A percentile compares a stretch with the other conserved stretches of the same genome.
Evolutionary conservation across 345 rosid genomes (phyloP).

Genomic region (Nasturtium officinale): DNA sequence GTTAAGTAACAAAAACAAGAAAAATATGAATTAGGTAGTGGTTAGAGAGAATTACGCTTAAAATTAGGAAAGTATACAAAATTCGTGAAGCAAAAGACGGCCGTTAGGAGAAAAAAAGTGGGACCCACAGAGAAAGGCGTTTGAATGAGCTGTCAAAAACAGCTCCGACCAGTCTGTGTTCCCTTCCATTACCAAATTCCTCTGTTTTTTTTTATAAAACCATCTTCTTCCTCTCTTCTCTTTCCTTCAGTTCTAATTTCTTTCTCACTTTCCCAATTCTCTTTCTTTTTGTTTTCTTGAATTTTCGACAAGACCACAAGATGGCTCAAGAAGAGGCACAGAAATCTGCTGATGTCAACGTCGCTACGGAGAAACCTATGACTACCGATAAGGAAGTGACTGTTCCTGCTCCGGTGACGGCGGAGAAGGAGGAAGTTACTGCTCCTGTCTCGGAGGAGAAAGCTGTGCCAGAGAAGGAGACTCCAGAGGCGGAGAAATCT

Average conservation of each 20-base stretch:
- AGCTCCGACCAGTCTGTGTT: conserved; percentile 47
- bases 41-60: too few relatives aligned
- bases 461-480: conserved; percentile 41
- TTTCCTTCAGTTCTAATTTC: neutral
- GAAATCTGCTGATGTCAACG: conserved; percentile 42
- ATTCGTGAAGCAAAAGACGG: conserved; percentile 36
- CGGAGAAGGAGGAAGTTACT: neutral
- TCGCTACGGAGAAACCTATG: conserved; percentile 31
- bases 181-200: conserved; percentile 2
- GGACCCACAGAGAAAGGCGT: conserved; percentile 38
- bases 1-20: neutral
- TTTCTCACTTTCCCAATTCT: conserved; percentile 13
- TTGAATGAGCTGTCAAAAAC: conserved; percentile 44
- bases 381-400: conserved; percentile 40
- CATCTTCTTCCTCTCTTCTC: conserved; percentile 29
- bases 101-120: conserved; percentile 34
- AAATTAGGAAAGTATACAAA: neutral
- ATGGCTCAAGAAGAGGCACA: conserved; percentile 58
- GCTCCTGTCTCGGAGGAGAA: conserved; percentile 41
- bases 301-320: neutral
- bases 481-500: conserved; percentile 33
- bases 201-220: conserved; percentile 13
- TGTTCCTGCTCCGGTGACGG: neutral
- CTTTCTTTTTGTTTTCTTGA: conserved; percentile 2
- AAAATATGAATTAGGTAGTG: neutral